A percentile compares a stretch with the other conserved stretches of the same genome.
Conservation (phyloP, 1,284 basidiomycete genomes). For the Cutaneotrichosporon sp. region DNA sequence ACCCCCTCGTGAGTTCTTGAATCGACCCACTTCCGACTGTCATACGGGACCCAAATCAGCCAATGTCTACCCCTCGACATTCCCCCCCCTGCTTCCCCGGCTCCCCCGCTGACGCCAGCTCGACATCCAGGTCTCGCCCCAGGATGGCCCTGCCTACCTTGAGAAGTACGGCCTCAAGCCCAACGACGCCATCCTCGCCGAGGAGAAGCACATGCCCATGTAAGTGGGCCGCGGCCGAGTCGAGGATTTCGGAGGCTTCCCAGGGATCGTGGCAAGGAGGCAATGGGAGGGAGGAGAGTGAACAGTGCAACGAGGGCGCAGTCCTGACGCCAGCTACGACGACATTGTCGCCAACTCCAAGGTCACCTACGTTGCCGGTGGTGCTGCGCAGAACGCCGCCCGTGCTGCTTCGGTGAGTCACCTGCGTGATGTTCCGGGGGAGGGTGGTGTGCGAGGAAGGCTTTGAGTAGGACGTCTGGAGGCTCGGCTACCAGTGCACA, state of each 20-base stretch:
- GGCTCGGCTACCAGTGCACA: too few species aligned
- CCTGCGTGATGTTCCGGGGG: neutral
- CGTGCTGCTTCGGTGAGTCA: conserved; percentile 85
- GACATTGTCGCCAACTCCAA: conserved; percentile 74
- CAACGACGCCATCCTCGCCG: conserved; percentile 95
- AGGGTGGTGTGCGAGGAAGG: too few species aligned
- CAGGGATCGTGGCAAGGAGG: too few species aligned
- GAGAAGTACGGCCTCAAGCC: conserved; percentile 88
- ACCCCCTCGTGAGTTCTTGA: conserved; percentile 62
- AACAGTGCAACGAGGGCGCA: too few species aligned
- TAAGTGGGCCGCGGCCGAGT: conserved; percentile 49
- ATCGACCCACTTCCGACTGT: too few species aligned
- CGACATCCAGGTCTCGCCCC: conserved; percentile 70
- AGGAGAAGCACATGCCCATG: conserved; percentile 80
- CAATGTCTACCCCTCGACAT: neutral
- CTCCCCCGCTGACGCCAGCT: conserved; percentile 49
- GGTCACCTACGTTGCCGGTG: conserved; percentile 90
- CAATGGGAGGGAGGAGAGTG: neutral
- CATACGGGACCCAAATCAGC: too few species aligned
- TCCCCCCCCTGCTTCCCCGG: neutral
- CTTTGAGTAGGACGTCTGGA: too few species aligned
- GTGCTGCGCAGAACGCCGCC: conserved; percentile 94
- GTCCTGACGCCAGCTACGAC: conserved; percentile 64
- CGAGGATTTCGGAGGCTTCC: neutral
- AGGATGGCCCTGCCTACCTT: conserved; percentile 72